Base-by-base conservation (phyloP, 345 rosid genomes). In the Gossypium rotundifolium region DNA sequence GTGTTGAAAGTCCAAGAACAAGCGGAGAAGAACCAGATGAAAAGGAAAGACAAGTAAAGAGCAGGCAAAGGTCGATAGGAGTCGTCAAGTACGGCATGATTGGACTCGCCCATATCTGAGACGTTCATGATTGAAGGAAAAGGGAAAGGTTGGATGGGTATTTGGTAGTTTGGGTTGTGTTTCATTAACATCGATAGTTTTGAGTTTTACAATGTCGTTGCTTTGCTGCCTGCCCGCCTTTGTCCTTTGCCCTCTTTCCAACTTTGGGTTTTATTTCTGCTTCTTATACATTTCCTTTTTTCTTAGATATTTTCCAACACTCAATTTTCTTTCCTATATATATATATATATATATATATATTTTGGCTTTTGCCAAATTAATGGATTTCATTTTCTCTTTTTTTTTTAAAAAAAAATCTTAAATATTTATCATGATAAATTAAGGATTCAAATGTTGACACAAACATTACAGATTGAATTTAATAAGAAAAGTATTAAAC, bases 1-100 rank as follows among this genome's bases (percentile, higher is more conserved):
- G 96, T 92, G 85, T 90, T 88, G 80, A 87, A 72, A 76, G 98
- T 87, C 97, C 98, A 94, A 42, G 86, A 90, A 76, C 85, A 88
- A 86, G 93, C 92, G 65, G 91, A 92, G 81, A 94, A 62, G 78
- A 87, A 78, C 97, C 97, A 94, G 69, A 94, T 78, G 62, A 77
- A 79, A 44, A 92, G 83, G 69, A 94, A 87, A 25, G 87, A 84
- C 57, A 92, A 76, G 87, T 92, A 88, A 63, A 92, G 85, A 29
- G 89, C 74, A 18, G 98, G 96, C 18, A 94, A 89, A 48, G 88
- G 88, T 60, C 96, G 89, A 73, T 84, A 94, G 46, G 90, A 87
- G 58, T 90, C 97, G 82, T 89, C 91, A 29, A 93, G 72, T n/a
- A 29, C 48, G 5, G 49, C 49, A 4, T 7, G 76, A 42, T 60